These are phyloP conservation scores for Mycena venus DNA, from an alignment of 768 basidiomycete species.

Conservation along the genomic window DNA sequence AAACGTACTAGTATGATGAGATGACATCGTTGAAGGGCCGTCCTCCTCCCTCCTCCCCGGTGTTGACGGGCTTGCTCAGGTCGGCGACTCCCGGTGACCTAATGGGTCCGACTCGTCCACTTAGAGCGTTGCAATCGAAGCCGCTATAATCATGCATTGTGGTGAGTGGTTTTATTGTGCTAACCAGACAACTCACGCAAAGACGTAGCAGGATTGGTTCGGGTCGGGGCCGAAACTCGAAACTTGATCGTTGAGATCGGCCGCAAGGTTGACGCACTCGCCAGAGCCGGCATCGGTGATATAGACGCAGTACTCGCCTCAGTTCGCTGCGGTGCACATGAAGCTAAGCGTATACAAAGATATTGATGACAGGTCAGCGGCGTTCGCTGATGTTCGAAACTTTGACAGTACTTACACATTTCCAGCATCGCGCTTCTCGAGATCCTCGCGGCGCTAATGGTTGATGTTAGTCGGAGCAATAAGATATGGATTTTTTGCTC, in stretches of 20 bases:
- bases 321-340: not conserved
- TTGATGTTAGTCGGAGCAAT: not conserved
- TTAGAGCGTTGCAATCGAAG: not conserved
- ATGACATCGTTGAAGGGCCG: not conserved
- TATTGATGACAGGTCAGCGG: too few relatives aligned
- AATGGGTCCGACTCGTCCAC: not conserved
- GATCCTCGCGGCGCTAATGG: not conserved
- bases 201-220: not conserved
- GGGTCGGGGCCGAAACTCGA: not conserved
- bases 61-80: not conserved
- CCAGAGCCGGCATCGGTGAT: not conserved
- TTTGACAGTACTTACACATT: not conserved
- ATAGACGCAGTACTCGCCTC: not conserved
- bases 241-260: not conserved
- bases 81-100: not conserved
- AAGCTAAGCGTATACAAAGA: not conserved
- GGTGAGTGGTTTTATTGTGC: too few relatives aligned
- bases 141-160: not conserved
- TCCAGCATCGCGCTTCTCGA: not conserved
- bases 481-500: not conserved
- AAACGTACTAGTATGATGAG: not conserved
- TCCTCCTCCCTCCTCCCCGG: not conserved
- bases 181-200: too few relatives aligned
- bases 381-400: too few relatives aligned
- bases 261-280: not conserved